Evolutionary conservation across 306 rosid genomes (phyloP).

Genomic region (Nissolia schottii): DNA sequence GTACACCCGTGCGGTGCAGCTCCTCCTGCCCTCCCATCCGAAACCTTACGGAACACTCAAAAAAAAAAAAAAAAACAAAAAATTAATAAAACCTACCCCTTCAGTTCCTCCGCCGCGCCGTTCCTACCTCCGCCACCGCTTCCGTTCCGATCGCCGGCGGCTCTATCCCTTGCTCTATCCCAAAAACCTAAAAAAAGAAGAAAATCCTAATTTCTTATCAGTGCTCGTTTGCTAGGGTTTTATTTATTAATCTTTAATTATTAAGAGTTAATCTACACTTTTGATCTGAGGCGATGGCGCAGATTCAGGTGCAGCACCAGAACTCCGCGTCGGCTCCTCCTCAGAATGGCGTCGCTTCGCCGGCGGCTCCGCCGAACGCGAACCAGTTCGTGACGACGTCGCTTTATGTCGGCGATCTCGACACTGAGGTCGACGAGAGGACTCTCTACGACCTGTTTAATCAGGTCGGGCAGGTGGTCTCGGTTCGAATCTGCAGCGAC

Average conservation of each 20-base stretch:
- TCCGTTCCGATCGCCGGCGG: slow-evolving; percentile 43
- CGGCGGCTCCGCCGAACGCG: slow-evolving; percentile 24
- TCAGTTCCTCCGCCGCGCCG: slow-evolving; percentile 10
- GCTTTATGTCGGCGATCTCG: slow-evolving; percentile 74
- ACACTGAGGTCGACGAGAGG: slow-evolving; percentile 49
- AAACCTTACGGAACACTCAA: background rate
- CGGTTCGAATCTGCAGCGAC: slow-evolving; percentile 78
- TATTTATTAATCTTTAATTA: background rate
- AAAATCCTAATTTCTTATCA: background rate
- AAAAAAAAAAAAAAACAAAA: slow-evolving; percentile 21
- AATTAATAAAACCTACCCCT: background rate
- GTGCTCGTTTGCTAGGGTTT: slow-evolving; percentile 17
- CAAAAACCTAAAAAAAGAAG: background rate
- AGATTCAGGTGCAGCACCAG: slow-evolving; percentile 69
- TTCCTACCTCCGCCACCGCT: background rate
- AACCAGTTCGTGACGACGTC: slow-evolving; percentile 56
- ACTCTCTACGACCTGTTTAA: slow-evolving; percentile 65
- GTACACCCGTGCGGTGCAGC: slow-evolving; percentile 55
- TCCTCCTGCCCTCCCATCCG: slow-evolving; percentile 57
- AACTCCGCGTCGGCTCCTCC: slow-evolving; percentile 22
- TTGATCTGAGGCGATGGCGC: slow-evolving; percentile 45
- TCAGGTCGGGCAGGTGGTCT: slow-evolving; percentile 54
- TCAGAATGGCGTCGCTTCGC: slow-evolving; percentile 18
- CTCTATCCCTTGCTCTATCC: slow-evolving; percentile 23
- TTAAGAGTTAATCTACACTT: background rate